phyloP scores from a whole-genome alignment of 805 yeast species.

The Candida verbasci region DNA sequence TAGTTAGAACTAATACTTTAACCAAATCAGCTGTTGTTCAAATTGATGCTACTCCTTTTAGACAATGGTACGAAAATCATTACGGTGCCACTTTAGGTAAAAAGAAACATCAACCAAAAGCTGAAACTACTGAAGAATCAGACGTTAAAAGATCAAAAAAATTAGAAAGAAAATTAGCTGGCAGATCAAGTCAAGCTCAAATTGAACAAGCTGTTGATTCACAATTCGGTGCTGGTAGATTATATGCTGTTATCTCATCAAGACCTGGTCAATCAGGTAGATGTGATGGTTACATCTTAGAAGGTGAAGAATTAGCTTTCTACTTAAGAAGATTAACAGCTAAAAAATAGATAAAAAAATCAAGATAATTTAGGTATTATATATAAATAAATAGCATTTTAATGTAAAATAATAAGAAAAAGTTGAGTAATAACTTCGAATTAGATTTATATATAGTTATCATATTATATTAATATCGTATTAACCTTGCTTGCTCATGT shows the following conservation, averaged over 20 bases:
- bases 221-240: slow-evolving; percentile 98
- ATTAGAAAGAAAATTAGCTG: slow-evolving; percentile 87
- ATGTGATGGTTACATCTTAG: slow-evolving; percentile 99
- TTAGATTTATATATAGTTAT: too few species aligned
- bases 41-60: slow-evolving; percentile 99
- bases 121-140: slow-evolving; percentile 49
- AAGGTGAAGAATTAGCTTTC: slow-evolving; percentile 99
- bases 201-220: slow-evolving; percentile 87
- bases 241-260: slow-evolving; percentile 97
- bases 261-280: slow-evolving; percentile 99
- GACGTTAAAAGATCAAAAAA: slow-evolving; percentile 69
- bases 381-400: slow-evolving; percentile 3
- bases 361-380: background rate
- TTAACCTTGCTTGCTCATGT: too few species aligned
- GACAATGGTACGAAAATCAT: slow-evolving; percentile 98
- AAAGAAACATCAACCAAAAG: slow-evolving; percentile 37
- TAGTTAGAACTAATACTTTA: slow-evolving; percentile 99
- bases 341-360: slow-evolving; percentile 68
- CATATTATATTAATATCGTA: too few species aligned
- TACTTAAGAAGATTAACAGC: slow-evolving; percentile 99
- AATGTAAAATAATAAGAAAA: background rate
- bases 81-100: slow-evolving; percentile 93
- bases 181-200: slow-evolving; percentile 82
- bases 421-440: background rate
- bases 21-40: slow-evolving; percentile 99